Evolutionary conservation across 2,329 filamentous ascomycete genomes (phyloP), one percentile per base, ranked within the genome.

Genomic region (Neospermospora avenae): DNA sequence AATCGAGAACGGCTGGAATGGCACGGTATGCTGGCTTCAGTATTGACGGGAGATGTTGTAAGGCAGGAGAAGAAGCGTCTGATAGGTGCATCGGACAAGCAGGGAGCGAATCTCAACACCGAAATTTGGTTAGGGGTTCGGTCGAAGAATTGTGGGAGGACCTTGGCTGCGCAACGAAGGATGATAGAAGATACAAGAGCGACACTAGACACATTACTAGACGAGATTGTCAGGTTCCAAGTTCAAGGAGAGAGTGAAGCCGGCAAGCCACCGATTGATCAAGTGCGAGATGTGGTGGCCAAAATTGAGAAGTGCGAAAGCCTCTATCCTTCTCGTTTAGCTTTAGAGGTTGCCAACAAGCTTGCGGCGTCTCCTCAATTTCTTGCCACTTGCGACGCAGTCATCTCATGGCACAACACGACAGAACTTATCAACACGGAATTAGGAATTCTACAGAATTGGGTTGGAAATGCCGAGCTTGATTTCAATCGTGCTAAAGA

Each of bases 11-110:
- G 93, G 46, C 80, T 99, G 24, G 95, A 99, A 76, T 99, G 95
- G 95, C 93, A 99, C 76, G 91, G 91, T 3, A 99, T 99, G 95
- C 78, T 99, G 59, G 91, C 93, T 61, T 96, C 93, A 14, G 95
- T 99, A 3, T 78, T 99, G 67, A 97, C 93, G 0, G 95, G 95
- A 66, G 95, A 99, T 74, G 95, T 99, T 8, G 93, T 99, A 60
- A 91, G 91, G 70, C 95, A 99, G 75, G 95, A 99, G 77, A 99
- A 99, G 81, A 96, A 96, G 75, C 86, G 95, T 46, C 76, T 99
- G 70, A 95, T 96, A 67, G 93, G 91, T 48, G 88, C 90, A 3
- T 80, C 81, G 13, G 85, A 87, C 56, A 80, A 81, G 66, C 77
- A 82, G 62, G 81, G 80, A 58, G 83, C 83, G 80, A 83, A 52